Percentiles rank a stretch among this genome's conserved stretches.
Evolutionary conservation across 768 basidiomycete species (phyloP).

Genomic region (Rhizopogon vesiculosus): DNA sequence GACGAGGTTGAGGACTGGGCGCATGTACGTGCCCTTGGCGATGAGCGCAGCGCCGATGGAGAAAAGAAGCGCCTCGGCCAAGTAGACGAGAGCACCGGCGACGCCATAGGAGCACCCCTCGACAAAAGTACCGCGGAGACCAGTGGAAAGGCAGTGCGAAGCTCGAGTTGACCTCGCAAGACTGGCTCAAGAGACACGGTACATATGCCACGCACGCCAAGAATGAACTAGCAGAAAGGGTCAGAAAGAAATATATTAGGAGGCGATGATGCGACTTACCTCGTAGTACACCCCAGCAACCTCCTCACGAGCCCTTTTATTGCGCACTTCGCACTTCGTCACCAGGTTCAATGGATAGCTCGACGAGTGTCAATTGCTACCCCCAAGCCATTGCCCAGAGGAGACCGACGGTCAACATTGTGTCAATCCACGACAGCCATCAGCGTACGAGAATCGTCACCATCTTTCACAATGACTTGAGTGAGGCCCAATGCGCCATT

Average conservation of each 20-base stretch:
- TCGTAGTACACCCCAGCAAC: too few species aligned
- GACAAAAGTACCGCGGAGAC: constrained; percentile 76
- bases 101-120: constrained; percentile 83
- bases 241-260: too few species aligned
- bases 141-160: constrained; percentile 56
- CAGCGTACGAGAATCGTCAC: constrained; percentile 58
- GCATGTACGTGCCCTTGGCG: constrained; percentile 38
- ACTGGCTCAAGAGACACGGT: constrained; percentile 19
- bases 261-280: too few species aligned
- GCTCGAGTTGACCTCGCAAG: constrained; percentile 70
- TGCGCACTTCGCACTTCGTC: constrained; percentile 65
- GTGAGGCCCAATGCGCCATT: too few species aligned
- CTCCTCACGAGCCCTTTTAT: constrained; percentile 55
- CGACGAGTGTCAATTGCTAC: too few species aligned
- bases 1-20: constrained; percentile 85
- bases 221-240: too few species aligned
- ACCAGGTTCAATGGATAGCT: constrained; percentile 69
- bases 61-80: constrained; percentile 57
- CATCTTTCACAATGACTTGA: too few species aligned
- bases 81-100: constrained; percentile 78
- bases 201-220: too few species aligned
- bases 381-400: too few species aligned
- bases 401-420: constrained; percentile 81
- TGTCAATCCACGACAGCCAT: constrained; percentile 65
- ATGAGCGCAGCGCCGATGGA: too few species aligned